A percentile compares a stretch with the other conserved stretches of the same genome.
Conservation (phyloP, 2,329 filamentous ascomycete genomes). For the Fonsecaea pugnacius region DNA sequence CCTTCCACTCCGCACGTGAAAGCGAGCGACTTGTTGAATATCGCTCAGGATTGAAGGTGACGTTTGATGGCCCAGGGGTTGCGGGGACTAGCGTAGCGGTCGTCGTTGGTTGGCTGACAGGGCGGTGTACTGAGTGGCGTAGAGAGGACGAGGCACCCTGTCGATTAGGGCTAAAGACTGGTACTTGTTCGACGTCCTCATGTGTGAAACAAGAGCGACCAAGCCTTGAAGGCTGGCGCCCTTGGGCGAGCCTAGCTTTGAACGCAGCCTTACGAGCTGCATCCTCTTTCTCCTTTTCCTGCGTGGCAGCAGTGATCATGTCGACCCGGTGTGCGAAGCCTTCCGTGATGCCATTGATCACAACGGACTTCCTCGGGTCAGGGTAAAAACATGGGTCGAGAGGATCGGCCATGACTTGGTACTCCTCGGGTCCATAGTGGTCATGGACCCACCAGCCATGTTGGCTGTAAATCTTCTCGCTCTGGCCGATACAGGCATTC, state of each 20-base stretch:
- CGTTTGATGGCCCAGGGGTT: not conserved
- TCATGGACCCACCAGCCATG: constrained; percentile 23
- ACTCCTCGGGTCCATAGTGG: constrained; percentile 13
- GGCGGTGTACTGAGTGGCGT: not conserved
- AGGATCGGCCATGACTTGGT: constrained; percentile 14
- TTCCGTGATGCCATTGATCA: constrained; percentile 26
- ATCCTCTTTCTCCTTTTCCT: constrained; percentile 18
- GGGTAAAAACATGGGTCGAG: constrained; percentile 4
- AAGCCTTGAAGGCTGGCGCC: constrained; percentile 18
- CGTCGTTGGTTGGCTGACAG: not conserved
- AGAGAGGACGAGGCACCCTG: not conserved
- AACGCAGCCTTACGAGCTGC: constrained; percentile 20
- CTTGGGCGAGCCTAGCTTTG: constrained; percentile 12
- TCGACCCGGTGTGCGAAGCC: constrained; percentile 17
- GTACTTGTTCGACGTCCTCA: constrained; percentile 9
- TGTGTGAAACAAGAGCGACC: constrained; percentile 8
- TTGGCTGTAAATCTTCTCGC: constrained; percentile 20
- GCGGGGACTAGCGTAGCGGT: not conserved
- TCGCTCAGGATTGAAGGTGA: not conserved
- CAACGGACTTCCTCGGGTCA: constrained; percentile 5
- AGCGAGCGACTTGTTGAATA: not conserved
- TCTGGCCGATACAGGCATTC: constrained; percentile 23
- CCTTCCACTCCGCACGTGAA: not conserved
- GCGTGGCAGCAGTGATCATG: constrained; percentile 21
- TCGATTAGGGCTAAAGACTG: not conserved